These are phyloP conservation scores for Pyrenophora graminea DNA, from an alignment of 2,329 filamentous ascomycete genomes.

Conservation along the genomic window DNA sequence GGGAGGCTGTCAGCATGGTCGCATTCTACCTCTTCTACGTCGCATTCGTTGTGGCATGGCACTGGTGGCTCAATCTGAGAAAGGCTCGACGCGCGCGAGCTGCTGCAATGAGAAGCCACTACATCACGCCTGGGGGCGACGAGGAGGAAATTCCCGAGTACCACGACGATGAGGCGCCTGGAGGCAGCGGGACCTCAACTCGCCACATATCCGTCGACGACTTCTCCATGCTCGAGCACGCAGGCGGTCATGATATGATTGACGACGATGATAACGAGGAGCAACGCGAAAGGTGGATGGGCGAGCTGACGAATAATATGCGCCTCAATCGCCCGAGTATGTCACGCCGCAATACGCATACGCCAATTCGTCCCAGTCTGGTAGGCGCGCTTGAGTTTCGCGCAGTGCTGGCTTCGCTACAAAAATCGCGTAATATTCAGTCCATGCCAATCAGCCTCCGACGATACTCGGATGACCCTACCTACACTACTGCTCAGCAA, in stretches of 20 bases:
- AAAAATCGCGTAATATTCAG: conserved; percentile 77
- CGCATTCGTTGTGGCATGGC: conserved; percentile 83
- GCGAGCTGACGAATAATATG: conserved; percentile 93
- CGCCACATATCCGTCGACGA: conserved; percentile 64
- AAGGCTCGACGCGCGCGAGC: conserved; percentile 67
- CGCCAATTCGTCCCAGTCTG: conserved; percentile 87
- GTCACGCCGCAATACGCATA: conserved; percentile 73
- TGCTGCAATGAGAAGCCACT: conserved; percentile 74
- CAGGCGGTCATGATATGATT: conserved; percentile 63
- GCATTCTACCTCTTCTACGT: conserved; percentile 91
- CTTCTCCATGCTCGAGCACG: conserved; percentile 63
- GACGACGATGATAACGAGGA: conserved; percentile 63
- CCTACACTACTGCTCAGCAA: conserved; percentile 51
- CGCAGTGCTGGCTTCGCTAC: conserved; percentile 83
- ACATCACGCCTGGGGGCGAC: conserved; percentile 64
- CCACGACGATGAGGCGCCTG: conserved; percentile 58
- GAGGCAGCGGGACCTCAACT: conserved; percentile 44
- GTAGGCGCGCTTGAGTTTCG: conserved; percentile 93
- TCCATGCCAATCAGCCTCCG: conserved; percentile 70
- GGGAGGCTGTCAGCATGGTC: conserved; percentile 92
- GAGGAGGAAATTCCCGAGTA: conserved; percentile 61
- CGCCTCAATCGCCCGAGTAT: conserved; percentile 73
- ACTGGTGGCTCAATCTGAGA: conserved; percentile 76
- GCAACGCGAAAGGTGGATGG: conserved; percentile 66
- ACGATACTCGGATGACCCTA: conserved; percentile 69